Conservation (phyloP, 441 rosid species). For the Flueggea neowawraea region DNA sequence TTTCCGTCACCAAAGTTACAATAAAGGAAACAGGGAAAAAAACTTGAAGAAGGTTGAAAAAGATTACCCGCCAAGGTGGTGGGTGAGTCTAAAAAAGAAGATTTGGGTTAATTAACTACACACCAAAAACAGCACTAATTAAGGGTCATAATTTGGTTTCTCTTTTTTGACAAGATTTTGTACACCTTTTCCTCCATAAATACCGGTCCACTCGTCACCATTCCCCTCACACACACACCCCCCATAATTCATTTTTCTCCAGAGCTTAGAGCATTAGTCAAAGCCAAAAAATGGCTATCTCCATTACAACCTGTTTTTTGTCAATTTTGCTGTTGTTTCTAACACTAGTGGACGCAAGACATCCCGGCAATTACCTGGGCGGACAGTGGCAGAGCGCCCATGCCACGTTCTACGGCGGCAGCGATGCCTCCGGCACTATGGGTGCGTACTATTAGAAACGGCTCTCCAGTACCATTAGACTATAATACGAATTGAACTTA, state of each 20-base stretch:
- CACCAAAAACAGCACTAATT: conserved; percentile 29
- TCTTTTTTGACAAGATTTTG: conserved; percentile 30
- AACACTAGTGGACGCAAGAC: conserved; percentile 37
- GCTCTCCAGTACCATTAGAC: background rate
- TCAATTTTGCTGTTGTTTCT: conserved; percentile 16
- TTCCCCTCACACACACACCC: background rate
- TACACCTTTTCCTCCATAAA: conserved; percentile 35
- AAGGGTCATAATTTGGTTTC: conserved; percentile 31
- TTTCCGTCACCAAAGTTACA: background rate
- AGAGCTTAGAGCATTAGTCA: background rate
- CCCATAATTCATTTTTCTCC: background rate
- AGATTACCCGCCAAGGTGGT: conserved; percentile 19
- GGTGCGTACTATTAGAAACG: conserved; percentile 32
- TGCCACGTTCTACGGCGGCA: conserved; percentile 85
- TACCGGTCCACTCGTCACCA: conserved; percentile 25
- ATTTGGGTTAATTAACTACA: conserved; percentile 4
- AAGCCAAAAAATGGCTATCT: conserved; percentile 20
- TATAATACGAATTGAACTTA: too few species aligned
- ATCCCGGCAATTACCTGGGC: conserved; percentile 50
- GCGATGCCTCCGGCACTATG: conserved; percentile 87
- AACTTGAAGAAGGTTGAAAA: conserved; percentile 2
- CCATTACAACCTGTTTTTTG: conserved; percentile 4
- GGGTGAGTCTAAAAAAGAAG: background rate
- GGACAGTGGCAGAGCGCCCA: conserved; percentile 68
- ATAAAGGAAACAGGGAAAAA: background rate